A percentile compares a stretch with the other conserved stretches of the same genome.
Evolutionary conservation across 2,329 filamentous ascomycete species (phyloP).

Genomic region (Metarhizium sp.): DNA sequence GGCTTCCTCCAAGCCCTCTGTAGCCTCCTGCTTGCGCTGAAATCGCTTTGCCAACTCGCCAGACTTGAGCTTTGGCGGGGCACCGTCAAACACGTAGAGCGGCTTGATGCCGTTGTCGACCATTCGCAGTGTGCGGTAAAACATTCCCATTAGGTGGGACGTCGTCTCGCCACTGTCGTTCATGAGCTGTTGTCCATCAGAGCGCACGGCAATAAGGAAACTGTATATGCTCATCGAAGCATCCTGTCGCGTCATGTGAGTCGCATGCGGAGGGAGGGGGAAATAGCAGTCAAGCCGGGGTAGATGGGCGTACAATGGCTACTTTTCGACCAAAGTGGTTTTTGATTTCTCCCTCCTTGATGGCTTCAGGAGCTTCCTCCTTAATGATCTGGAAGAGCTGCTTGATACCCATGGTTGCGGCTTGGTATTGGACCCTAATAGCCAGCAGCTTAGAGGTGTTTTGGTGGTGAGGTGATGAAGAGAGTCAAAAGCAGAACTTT

Average conservation of each 20-base stretch:
- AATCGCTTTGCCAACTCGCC: constrained; percentile 95
- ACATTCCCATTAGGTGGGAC: constrained; percentile 98
- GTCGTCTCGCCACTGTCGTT: constrained; percentile 94
- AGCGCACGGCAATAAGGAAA: constrained; percentile 95
- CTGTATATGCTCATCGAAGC: constrained; percentile 97
- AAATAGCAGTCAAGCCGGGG: not conserved
- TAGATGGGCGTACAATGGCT: constrained; percentile 63
- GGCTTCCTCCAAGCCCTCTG: constrained; percentile 83
- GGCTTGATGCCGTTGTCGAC: constrained; percentile 99
- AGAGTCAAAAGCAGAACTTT: not conserved
- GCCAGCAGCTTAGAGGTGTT: not conserved
- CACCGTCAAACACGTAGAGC: constrained; percentile 94
- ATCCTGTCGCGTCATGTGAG: constrained; percentile 18
- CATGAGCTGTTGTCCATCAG: constrained; percentile 91
- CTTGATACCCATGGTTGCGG: constrained; percentile 52
- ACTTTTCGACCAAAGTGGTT: constrained; percentile 98
- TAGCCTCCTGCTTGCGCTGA: constrained; percentile 87
- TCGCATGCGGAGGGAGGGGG: not conserved
- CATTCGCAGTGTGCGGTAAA: constrained; percentile 96
- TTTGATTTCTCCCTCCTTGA: constrained; percentile 98
- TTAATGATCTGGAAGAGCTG: constrained; percentile 74
- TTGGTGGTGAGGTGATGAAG: not conserved
- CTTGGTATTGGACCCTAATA: not conserved
- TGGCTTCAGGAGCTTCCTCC: constrained; percentile 87
- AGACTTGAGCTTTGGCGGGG: constrained; percentile 93